Evolutionary conservation across 176 grass and related monocot genomes (phyloP), one percentile per base, ranked within the genome.

Genomic region (Hyparrhenia diplandra): DNA sequence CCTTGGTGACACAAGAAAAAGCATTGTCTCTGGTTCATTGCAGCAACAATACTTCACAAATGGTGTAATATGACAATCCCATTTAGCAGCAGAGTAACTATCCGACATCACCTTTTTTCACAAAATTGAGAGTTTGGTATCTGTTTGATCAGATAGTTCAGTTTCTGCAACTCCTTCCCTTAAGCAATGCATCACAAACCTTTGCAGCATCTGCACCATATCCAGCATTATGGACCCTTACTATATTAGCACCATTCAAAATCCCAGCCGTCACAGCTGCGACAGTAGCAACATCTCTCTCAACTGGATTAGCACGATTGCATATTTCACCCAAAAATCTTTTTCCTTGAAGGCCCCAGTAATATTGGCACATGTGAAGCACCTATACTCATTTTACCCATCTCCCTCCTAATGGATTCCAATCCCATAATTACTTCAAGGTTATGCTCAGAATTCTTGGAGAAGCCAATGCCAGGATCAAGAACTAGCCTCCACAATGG

Each of bases 401-500:
- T 83, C 63, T 98, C 92, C 49, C 35, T 58, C 81, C 85, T 90
- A 69, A 98, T 82, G 35, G 78, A 80, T 57, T 85, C 9, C 70
- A 98, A 84, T 34, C 92, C 92, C 42, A 67, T 75, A 32, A 93
- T 88, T 64, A 89, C 25, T 91, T 89, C 75, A 77, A 92, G 74
- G 79, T 98, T 94, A 12, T 98, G 92, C 40, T 29, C 55, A 18
- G 75, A 55, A 13, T 89, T 84, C 85, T 98, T 93, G 55, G 95
- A 98, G 82, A 98, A 98, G 4, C 92, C 90, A 71, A 98, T 85
- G 59, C 95, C 95, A 10, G 95, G 95, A 76, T 98, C 95, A 64
- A 94, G 71, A 69, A 95, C 84, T 57, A 98, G 91, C 82, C 95
- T 85, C 92, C 95, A 98, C 81, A 98, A 82, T 6, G 95, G 90